A percentile compares a stretch with the other conserved stretches of the same genome.
Evolutionary conservation across 1,284 basidiomycete genomes (phyloP).

Genomic region (Pseudozyma sp.): DNA sequence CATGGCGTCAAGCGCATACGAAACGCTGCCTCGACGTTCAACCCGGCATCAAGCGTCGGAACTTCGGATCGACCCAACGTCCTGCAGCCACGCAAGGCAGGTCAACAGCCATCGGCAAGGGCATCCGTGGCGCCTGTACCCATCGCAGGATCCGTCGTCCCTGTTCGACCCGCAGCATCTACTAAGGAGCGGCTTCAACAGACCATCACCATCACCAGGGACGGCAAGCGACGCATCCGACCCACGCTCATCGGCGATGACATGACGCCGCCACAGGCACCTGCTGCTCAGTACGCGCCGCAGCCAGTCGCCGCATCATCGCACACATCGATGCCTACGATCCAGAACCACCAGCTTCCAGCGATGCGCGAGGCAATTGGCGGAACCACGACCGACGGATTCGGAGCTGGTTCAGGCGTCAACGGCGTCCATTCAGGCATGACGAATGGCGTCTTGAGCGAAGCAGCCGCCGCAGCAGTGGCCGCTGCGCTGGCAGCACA

Average conservation of each 20-base stretch:
- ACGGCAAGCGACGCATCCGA: conserved; percentile 77
- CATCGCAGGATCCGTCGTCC: conserved; percentile 24
- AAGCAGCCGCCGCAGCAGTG: conserved; percentile 8
- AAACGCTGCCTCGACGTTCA: conserved; percentile 2
- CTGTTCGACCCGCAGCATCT: conserved; percentile 20
- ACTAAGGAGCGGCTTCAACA: conserved; percentile 60
- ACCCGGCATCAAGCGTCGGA: conserved; percentile 6
- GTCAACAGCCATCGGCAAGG: conserved; percentile 23
- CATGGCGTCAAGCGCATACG: conserved; percentile 52
- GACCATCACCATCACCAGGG: conserved; percentile 68
- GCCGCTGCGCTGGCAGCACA: not conserved
- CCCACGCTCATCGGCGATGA: conserved; percentile 72
- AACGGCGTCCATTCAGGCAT: conserved; percentile 26
- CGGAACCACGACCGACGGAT: conserved; percentile 42
- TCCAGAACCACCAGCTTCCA: conserved; percentile 30
- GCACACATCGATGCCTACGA: conserved; percentile 5
- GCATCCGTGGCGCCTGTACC: conserved; percentile 31
- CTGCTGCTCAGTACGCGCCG: conserved; percentile 14
- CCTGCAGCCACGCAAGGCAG: conserved; percentile 64
- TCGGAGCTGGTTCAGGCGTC: conserved; percentile 16
- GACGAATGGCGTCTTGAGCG: conserved; percentile 17
- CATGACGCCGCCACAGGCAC: conserved; percentile 5
- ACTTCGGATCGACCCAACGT: conserved; percentile 52
- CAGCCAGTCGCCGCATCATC: conserved; percentile 9
- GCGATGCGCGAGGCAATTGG: conserved; percentile 42